Conservation (phyloP, 2,329 filamentous ascomycete genomes). For the Plectosphaerella cucumerina region DNA sequence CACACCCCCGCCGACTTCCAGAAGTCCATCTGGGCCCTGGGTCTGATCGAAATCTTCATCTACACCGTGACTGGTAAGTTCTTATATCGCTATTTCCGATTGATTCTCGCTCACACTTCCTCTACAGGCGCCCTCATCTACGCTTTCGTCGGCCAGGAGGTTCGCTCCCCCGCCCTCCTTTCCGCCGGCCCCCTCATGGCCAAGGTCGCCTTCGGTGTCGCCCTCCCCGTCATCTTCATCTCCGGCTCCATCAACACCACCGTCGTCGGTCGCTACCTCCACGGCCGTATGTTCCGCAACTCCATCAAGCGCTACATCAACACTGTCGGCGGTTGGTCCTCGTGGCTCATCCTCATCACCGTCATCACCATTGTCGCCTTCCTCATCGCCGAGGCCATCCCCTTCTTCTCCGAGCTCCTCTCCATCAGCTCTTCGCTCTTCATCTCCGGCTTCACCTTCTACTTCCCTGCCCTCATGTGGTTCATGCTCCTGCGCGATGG, state of each 20-base stretch:
- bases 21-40: constrained; percentile 58
- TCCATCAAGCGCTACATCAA: constrained; percentile 42
- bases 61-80: constrained; percentile 52
- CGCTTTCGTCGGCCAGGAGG: constrained; percentile 59
- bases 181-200: constrained; percentile 55
- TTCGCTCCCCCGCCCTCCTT: constrained; percentile 64
- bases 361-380: constrained; percentile 60
- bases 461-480: constrained; percentile 37
- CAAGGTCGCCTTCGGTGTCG: constrained; percentile 67
- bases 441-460: constrained; percentile 37
- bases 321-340: constrained; percentile 41
- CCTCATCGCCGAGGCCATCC: constrained; percentile 69
- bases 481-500: constrained; percentile 33
- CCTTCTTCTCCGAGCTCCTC: constrained; percentile 68
- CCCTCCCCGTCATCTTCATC: constrained; percentile 69
- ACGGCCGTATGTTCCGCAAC: constrained; percentile 38
- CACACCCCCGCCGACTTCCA: constrained; percentile 41
- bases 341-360: constrained; percentile 57
- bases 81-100: too few species aligned
- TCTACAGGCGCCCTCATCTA: constrained; percentile 58
- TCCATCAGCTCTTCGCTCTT: constrained; percentile 46
- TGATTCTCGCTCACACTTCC: too few species aligned
- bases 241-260: constrained; percentile 66
- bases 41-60: constrained; percentile 56
- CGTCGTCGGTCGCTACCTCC: constrained; percentile 40